Conservation (phyloP, 805 yeast genomes). For the Yueomyces sp. region DNA sequence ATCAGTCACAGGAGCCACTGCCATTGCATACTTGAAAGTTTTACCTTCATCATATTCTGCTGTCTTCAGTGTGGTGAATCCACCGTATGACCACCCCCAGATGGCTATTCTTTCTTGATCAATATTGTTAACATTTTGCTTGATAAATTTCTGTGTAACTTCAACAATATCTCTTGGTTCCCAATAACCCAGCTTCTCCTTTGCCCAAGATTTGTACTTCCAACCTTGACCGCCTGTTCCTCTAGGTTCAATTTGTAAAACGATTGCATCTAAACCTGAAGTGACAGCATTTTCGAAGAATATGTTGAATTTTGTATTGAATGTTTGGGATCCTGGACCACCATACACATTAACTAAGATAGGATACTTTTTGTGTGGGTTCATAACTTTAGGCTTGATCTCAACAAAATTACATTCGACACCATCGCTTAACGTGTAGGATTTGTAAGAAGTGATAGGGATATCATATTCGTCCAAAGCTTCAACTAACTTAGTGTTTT, state of each 20-base stretch:
- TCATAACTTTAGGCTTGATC: slow-evolving; percentile 45
- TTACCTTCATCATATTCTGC: slow-evolving; percentile 51
- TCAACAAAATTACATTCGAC: slow-evolving; percentile 41
- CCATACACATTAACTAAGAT: slow-evolving; percentile 59
- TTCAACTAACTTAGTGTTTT: slow-evolving; percentile 5
- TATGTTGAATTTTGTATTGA: slow-evolving; percentile 32
- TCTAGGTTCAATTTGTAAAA: slow-evolving; percentile 62
- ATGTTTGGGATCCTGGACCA: slow-evolving; percentile 67
- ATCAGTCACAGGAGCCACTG: slow-evolving; percentile 78
- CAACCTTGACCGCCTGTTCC: slow-evolving; percentile 77
- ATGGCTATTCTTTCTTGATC: slow-evolving; percentile 46
- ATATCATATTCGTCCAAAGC: slow-evolving; percentile 27
- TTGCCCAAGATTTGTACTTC: slow-evolving; percentile 46
- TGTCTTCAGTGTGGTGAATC: slow-evolving; percentile 62
- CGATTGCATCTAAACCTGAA: slow-evolving; percentile 44
- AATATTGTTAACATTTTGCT: slow-evolving; percentile 28
- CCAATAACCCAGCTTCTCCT: slow-evolving; percentile 51
- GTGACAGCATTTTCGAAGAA: slow-evolving; percentile 49
- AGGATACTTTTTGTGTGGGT: slow-evolving; percentile 40
- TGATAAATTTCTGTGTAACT: slow-evolving; percentile 37
- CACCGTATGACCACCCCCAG: slow-evolving; percentile 90
- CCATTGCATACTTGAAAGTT: slow-evolving; percentile 59
- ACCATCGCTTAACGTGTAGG: slow-evolving; percentile 26
- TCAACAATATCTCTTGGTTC: slow-evolving; percentile 58
- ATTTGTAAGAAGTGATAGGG: slow-evolving; percentile 30